Evolutionary conservation across 2,329 filamentous ascomycete genomes (phyloP).

Genomic region (Berkeleyomyces basicola): DNA sequence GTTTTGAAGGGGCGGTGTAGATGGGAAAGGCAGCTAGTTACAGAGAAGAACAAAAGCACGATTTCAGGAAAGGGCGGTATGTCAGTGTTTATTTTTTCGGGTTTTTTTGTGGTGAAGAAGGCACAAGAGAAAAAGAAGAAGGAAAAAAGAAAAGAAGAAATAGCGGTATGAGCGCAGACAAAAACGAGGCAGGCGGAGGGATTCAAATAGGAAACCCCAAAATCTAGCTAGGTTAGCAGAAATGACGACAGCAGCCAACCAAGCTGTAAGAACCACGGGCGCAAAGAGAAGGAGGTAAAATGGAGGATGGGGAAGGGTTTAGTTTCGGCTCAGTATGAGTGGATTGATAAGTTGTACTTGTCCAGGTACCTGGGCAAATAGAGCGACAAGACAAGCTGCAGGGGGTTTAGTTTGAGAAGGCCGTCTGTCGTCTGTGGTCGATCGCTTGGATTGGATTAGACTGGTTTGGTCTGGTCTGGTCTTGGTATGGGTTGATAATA

Average conservation of each 20-base stretch:
- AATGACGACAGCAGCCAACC: slow-evolving; percentile 4
- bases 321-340: not conserved
- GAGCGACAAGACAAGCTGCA: not conserved
- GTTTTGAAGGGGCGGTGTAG: not conserved
- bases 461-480: not conserved
- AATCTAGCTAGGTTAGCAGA: not conserved
- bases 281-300: slow-evolving; percentile 8
- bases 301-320: not conserved
- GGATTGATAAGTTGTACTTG: not conserved
- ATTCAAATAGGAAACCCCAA: slow-evolving; percentile 2
- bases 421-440: not conserved
- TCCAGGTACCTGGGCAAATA: not conserved
- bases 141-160: slow-evolving; percentile 11
- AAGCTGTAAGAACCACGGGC: not conserved
- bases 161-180: slow-evolving; percentile 12
- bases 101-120: not conserved
- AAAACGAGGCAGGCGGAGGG: slow-evolving; percentile 7
- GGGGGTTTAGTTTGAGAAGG: not conserved
- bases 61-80: not conserved
- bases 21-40: not conserved
- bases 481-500: not conserved
- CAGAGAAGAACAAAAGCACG: slow-evolving; percentile 13
- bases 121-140: slow-evolving; percentile 6
- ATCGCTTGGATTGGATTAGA: not conserved
- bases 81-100: not conserved